phyloP scores from a whole-genome alignment of 176 grass and related monocot genomes.

The Elymus sibiricus region DNA sequence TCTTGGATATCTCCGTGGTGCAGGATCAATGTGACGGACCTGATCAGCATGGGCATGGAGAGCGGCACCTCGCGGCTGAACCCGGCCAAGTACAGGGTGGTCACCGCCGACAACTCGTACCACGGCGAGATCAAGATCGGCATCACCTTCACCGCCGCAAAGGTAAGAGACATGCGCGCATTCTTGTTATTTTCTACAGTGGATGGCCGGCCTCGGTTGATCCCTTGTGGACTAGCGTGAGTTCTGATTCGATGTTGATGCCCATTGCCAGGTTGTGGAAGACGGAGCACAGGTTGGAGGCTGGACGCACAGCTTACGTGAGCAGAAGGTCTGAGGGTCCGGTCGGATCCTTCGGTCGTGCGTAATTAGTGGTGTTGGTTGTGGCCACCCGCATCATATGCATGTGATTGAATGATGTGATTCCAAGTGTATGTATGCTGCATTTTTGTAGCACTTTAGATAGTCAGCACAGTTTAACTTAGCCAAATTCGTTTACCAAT shows the following conservation, averaged over 20 bases:
- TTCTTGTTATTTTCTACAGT: neutral
- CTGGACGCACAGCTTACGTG: conserved; percentile 19
- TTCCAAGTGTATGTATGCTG: neutral
- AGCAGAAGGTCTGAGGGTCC: neutral
- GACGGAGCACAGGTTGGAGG: conserved; percentile 23
- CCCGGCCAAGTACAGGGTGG: conserved; percentile 59
- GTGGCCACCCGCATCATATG: neutral
- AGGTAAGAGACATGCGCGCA: conserved; percentile 28
- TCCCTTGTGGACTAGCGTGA: neutral
- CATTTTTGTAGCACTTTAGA: neutral
- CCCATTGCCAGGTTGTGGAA: conserved; percentile 17
- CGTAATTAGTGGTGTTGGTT: neutral
- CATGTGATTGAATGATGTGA: neutral
- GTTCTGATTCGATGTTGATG: neutral
- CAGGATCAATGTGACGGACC: conserved; percentile 75
- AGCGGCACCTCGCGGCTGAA: conserved; percentile 40
- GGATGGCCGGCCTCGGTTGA: neutral
- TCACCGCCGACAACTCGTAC: conserved; percentile 57
- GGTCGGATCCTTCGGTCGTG: neutral
- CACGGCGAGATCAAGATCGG: conserved; percentile 71
- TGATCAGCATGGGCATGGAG: conserved; percentile 68
- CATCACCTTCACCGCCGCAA: conserved; percentile 53
- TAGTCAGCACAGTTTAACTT: neutral
- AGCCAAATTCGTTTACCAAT: neutral
- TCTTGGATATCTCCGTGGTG: neutral